Evolutionary conservation across 1,284 basidiomycete species (phyloP), one percentile per base, ranked within the genome.

Genomic region (Waitea zeae): DNA sequence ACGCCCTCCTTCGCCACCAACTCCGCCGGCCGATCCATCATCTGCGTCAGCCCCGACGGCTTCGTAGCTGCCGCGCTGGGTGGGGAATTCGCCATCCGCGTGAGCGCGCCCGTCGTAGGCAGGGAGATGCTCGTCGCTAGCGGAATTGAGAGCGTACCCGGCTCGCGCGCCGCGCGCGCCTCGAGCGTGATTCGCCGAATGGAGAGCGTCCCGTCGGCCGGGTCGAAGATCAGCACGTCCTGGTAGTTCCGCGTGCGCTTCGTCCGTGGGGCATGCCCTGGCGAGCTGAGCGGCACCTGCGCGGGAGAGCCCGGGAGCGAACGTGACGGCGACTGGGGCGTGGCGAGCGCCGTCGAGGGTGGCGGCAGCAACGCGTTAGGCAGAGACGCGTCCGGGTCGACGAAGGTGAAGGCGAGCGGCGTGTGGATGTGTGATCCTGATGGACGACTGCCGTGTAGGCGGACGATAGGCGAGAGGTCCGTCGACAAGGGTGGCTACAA

Each of bases 191-290:
- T 53, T 0, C 74, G 59, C 17, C 67, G 58, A 31, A 80, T 54
- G 0, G 66, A 66, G 12, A 81, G 54, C 3, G 62, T 53, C 0
- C 73, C 69, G 33, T 70, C 66, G 1, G 53, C 51, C 0, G 73
- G 67, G 46, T 80, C 71, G 42, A 81, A 79, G 2, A 79, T 49
- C 14, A 80, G 59, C 0, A 77, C 42, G 42, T 80, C 74, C 46
- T 76, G 73, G 42, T 61, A 65, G 40, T 69, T 68, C 19, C 54
- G 53, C 4, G 58, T 52, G 11, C 53, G 51, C 17, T 46, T 48
- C 20, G 47, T 54, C 20, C 47, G 51, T 36, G 53, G 49, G n/a
- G n/a, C n/a, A n/a, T 26, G 24, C 2, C 47, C 42, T 4, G 54
- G 50, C 3, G 61, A 58, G n/a, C n/a, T n/a, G 0, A 52, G 46